Base-by-base conservation (phyloP, 768 basidiomycete species). In the Sporobolomyces phaffii region DNA sequence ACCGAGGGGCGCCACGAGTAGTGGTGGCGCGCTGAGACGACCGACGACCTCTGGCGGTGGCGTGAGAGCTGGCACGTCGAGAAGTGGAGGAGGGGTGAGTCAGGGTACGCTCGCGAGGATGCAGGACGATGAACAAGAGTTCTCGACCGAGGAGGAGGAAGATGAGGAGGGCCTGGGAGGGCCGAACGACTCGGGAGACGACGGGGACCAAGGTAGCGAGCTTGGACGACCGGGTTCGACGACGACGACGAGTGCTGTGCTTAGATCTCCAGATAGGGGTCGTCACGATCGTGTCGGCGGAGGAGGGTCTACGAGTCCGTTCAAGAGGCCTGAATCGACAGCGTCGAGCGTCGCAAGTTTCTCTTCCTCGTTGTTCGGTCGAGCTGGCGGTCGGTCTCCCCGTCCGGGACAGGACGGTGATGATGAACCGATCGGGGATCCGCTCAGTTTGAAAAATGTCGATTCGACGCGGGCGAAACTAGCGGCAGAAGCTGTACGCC, bases 371-470 rank as follows among this genome's bases (percentile, higher is more conserved):
- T n/a, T n/a, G n/a, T n/a, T n/a, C n/a, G n/a, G n/a, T n/a, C n/a
- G n/a, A n/a, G n/a, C n/a, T n/a, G n/a, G n/a, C n/a, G n/a, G n/a
- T n/a, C n/a, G n/a, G n/a, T n/a, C n/a, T n/a, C n/a, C n/a, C n/a
- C n/a, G n/a, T n/a, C 38, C 36, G 28, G 36, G 52, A 40, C 6
- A 43, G 9, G 66, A 40, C 18, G 44, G 26, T 18, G 50, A 22
- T 13, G 50, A 26, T 31, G 56, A 52, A 20, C 47, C 50, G 44
- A n/a, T n/a, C n/a, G 29, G 51, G 51, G 51, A 44, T 17, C 54
- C 54, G 38, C 22, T 56, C 11, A 43, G 40, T 56, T 31, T 56
- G 54, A 56, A 29, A 20, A 40, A 15, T 6, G 5, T 4, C 6
- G 54, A 56, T 56, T 43, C 40, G 38, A 41, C 40, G 10, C 9